These are phyloP conservation scores for Sphagnum magellanicum DNA, from an alignment of 228 moss, liverwort and hornwort species.

Conservation along the genomic window DNA sequence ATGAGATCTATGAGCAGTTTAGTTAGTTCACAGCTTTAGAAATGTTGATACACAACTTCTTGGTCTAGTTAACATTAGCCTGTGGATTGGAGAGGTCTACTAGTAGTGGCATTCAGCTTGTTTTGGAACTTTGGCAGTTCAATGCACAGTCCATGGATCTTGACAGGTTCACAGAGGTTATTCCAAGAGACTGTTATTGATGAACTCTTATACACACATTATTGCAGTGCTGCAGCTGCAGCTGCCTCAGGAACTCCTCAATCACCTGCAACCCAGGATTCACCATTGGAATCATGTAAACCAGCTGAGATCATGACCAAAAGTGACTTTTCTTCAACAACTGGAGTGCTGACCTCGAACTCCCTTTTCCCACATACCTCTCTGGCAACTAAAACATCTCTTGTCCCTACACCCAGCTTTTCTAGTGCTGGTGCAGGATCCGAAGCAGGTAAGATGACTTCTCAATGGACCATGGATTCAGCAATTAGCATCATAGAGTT, in stretches of 20 bases:
- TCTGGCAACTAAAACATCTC: conserved; percentile 22
- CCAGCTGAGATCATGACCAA: conserved; percentile 14
- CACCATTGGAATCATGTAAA: neutral
- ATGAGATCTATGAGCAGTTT: neutral
- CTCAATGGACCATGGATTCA: neutral
- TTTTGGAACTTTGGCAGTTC: no score
- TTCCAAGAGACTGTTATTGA: no score
- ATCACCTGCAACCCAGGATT: conserved; percentile 17
- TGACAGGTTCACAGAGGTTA: no score
- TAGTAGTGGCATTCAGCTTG: no score
- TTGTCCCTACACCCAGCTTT: conserved; percentile 36
- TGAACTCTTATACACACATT: no score
- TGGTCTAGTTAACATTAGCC: no score
- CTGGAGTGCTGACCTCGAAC: conserved; percentile 14
- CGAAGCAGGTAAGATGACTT: conserved; percentile 30
- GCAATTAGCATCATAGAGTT: no score
- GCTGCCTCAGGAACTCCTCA: conserved; percentile 13
- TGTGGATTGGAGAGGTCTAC: no score
- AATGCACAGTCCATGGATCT: no score
- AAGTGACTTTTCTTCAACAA: conserved; percentile 11
- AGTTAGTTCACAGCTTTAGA: no score
- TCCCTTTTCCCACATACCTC: conserved; percentile 10
- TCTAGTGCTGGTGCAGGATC: conserved; percentile 44
- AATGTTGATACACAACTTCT: no score
- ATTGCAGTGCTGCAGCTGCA: conserved; percentile 17